Evolutionary conservation across 805 yeast genomes (phyloP), one percentile per base, ranked within the genome.

Genomic region (Maudiozyma barnettii): DNA sequence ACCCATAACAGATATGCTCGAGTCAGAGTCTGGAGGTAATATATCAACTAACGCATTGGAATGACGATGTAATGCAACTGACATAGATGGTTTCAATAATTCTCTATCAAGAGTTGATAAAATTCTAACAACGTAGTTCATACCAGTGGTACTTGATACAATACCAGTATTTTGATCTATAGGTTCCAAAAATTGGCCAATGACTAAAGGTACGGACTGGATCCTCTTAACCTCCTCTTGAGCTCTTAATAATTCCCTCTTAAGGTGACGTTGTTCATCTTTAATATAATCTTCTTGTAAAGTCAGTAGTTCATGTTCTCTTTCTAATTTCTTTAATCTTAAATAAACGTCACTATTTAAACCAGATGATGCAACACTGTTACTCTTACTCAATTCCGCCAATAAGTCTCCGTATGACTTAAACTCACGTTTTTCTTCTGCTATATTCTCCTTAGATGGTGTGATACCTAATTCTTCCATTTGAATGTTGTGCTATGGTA

Each of bases 151-250:
- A 16, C 96, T 86, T 13, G 96, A 87, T 14, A 93, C 98, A 58
- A 93, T 93, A 53, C 97, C 99, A 4, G 96, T 87, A 57, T 86
- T 82, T 65, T 90, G 93, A 67, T 93, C 99, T 56, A 93, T 90
- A 49, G 98, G 97, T 66, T 93, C 99, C 56, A 93, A 74, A 60
- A 93, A 95, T 69, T 93, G 99, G 21, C 99, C 99, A 67, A 93
- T 93, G 14, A 93, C 99, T 54, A 95, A 75, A 14, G 99, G 99
- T 44, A 93, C 99, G 2, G 96, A 86, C 63, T 93, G 96, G 65
- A 93, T 95, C 60, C 96, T 79, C 68, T 93, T 91, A 41, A 93
- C 99, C 69, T 93, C 99, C 67, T 93, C 99, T 66, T 95, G 98
- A 2, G 99, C 99, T 59, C 97, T 81, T 43, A 90, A 81, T 48